phyloP scores from a whole-genome alignment of 73 alveolate genomes.

The Durusdinium trenchii region DNA sequence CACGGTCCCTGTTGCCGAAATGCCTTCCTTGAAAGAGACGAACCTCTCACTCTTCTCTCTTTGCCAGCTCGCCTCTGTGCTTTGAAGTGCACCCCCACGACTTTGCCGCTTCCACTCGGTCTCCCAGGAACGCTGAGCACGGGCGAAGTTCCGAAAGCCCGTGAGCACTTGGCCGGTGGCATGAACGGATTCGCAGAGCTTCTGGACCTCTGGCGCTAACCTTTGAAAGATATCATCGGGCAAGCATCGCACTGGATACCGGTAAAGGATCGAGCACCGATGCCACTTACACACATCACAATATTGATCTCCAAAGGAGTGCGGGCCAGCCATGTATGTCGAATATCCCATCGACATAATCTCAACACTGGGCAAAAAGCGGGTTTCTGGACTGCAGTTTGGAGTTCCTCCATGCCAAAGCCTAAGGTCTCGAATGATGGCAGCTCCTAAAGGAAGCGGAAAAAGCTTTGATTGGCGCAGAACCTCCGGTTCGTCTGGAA shows the following conservation, averaged over 20 bases:
- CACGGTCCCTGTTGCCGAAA: neutral
- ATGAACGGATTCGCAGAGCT: slow-evolving; percentile 12
- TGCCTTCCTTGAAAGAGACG: neutral
- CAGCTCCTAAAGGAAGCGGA: slow-evolving; percentile 73
- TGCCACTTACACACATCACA: slow-evolving; percentile 59
- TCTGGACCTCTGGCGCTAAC: slow-evolving; percentile 31
- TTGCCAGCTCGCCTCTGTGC: neutral
- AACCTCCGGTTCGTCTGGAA: slow-evolving; percentile 22
- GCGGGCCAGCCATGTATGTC: neutral
- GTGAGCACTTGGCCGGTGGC: neutral
- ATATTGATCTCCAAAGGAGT: neutral
- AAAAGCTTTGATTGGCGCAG: slow-evolving; percentile 35
- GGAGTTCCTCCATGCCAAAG: slow-evolving; percentile 82
- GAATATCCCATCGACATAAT: slow-evolving; percentile 21
- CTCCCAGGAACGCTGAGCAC: slow-evolving; percentile 41
- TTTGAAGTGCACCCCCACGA: neutral
- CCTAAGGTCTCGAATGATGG: slow-evolving; percentile 56
- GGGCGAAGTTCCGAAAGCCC: slow-evolving; percentile 46
- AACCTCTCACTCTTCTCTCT: neutral
- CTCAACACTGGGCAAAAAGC: slow-evolving; percentile 76
- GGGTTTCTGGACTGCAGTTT: neutral
- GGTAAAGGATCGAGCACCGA: slow-evolving; percentile 8
- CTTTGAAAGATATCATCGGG: slow-evolving; percentile 23
- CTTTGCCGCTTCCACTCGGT: neutral
- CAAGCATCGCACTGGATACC: neutral